phyloP scores from a whole-genome alignment of 441 rosid species.

The Euphorbia corollata region DNA sequence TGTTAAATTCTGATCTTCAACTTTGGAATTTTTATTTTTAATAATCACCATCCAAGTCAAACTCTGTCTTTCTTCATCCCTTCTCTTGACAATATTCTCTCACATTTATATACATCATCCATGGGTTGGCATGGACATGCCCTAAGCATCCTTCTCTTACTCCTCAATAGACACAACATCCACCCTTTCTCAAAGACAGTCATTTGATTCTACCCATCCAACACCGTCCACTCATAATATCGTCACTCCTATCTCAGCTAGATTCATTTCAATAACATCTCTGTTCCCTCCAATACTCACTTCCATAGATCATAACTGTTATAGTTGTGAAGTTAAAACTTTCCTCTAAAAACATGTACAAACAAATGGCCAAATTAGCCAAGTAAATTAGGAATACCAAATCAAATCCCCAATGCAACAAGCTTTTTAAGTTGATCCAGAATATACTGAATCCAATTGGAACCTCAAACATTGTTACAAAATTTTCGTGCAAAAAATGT shows the following conservation, averaged over 20 bases:
- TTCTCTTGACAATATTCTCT: background rate
- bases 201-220: background rate
- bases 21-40: background rate
- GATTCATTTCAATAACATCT: background rate
- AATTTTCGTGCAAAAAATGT: background rate
- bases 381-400: too few species aligned
- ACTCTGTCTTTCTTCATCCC: background rate
- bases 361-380: too few species aligned
- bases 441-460: background rate
- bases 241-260: too few species aligned
- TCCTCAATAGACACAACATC: background rate
- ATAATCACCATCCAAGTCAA: background rate
- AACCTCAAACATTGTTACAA: background rate
- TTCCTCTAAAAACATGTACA: too few species aligned
- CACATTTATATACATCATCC: background rate
- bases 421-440: conserved; percentile 2
- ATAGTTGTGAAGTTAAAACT: background rate
- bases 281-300: background rate
- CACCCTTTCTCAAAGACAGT: background rate
- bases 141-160: background rate
- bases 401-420: conserved; percentile 6
- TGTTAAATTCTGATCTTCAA: background rate
- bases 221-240: background rate
- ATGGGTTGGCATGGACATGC: background rate
- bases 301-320: background rate